phyloP scores from a whole-genome alignment of 2,329 filamentous ascomycete genomes.

The Fusarium fujikuroi region DNA sequence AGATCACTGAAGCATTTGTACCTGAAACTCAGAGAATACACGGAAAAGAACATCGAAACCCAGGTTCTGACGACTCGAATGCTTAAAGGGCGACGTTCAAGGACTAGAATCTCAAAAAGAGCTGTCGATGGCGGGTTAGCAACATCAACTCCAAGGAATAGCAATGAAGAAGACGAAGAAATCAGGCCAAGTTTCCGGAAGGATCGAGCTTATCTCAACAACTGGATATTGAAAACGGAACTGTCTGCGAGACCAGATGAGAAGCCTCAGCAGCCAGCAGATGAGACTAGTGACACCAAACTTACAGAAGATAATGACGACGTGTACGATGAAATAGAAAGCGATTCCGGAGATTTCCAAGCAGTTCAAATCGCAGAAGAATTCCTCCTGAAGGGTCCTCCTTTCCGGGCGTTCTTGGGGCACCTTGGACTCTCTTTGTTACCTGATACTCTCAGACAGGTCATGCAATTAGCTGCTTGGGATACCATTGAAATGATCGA shows the following conservation, averaged over 20 bases:
- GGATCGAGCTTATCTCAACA: neutral
- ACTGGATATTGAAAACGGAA: neutral
- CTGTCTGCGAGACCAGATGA: neutral
- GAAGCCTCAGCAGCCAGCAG: neutral
- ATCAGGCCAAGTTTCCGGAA: neutral
- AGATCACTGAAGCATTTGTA: constrained; percentile 7
- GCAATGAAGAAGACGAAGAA: neutral
- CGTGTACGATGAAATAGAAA: neutral
- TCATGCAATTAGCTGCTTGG: constrained; percentile 1
- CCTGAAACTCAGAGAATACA: neutral
- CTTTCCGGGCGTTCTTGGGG: neutral
- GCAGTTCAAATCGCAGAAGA: neutral
- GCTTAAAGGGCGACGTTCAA: neutral
- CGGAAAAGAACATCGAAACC: neutral
- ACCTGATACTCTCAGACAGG: neutral
- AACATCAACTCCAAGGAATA: neutral
- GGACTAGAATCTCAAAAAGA: constrained; percentile 5
- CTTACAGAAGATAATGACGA: neutral
- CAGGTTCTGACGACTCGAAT: neutral
- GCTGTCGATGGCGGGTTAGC: neutral
- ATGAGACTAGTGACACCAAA: neutral
- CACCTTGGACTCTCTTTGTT: constrained; percentile 2
- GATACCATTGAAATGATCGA: neutral
- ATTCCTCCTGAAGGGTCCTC: neutral
- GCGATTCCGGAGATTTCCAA: neutral